Evolutionary conservation across 1,284 basidiomycete species (phyloP).

Genomic region (Papiliotrema flavescens): DNA sequence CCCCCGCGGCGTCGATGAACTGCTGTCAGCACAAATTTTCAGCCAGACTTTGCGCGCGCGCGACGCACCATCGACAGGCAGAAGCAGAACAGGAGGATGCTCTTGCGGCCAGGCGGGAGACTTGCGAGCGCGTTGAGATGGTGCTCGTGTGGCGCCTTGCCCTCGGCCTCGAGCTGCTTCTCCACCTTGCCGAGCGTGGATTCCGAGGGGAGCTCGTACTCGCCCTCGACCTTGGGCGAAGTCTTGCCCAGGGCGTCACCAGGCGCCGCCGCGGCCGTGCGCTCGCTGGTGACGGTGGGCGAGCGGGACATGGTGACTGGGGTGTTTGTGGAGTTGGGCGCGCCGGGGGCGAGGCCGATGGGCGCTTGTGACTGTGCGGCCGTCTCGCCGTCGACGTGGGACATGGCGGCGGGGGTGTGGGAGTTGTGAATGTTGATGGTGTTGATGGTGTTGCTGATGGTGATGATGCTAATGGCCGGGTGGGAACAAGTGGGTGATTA

Average conservation of each 20-base stretch:
- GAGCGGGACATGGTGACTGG: conserved; percentile 5
- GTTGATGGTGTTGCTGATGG: too few relatives aligned
- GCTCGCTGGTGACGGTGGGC: conserved; percentile 3
- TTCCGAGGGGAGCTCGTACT: conserved; percentile 1
- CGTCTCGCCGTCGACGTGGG: background rate
- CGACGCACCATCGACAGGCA: conserved; percentile 27
- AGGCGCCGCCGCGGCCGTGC: background rate
- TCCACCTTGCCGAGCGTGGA: conserved; percentile 4
- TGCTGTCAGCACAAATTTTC: background rate
- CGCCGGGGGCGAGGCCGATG: background rate
- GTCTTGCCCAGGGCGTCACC: background rate
- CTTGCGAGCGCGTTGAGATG: conserved; percentile 21
- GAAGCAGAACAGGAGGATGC: conserved; percentile 35
- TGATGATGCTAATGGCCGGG: too few relatives aligned
- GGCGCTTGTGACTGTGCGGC: background rate
- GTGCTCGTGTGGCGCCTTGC: conserved; percentile 7
- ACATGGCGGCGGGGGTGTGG: background rate
- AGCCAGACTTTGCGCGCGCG: background rate
- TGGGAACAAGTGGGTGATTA: too few relatives aligned
- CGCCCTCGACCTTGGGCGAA: background rate
- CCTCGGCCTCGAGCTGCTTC: conserved; percentile 8
- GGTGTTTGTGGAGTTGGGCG: background rate
- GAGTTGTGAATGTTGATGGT: too few relatives aligned
- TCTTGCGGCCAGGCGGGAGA: conserved; percentile 26
- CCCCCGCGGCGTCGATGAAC: conserved; percentile 41